These are phyloP conservation scores for Nicotiana sylvestris DNA, from an alignment of 257 asterid species.

Conservation along the genomic window DNA sequence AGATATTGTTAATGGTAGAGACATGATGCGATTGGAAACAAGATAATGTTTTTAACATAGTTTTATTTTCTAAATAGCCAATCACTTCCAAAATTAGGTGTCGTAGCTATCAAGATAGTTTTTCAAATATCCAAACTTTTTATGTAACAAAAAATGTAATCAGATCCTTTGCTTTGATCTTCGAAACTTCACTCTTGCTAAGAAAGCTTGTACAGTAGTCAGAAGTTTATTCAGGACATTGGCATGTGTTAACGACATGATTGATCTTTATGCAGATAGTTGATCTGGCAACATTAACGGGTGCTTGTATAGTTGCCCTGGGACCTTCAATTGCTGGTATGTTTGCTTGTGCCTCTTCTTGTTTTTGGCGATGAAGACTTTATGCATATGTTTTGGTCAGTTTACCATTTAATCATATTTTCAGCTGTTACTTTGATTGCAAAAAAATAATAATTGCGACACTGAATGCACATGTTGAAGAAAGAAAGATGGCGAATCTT, in stretches of 20 bases:
- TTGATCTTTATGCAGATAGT: conserved; percentile 50
- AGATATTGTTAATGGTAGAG: not conserved
- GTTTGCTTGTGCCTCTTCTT: not conserved
- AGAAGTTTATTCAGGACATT: not conserved
- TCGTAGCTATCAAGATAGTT: not conserved
- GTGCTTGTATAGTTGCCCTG: conserved; percentile 87
- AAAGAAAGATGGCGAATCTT: not conserved
- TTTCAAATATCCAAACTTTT: not conserved
- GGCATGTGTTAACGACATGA: conserved; percentile 8
- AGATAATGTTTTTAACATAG: not conserved
- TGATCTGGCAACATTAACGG: conserved; percentile 91
- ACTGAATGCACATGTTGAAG: not conserved
- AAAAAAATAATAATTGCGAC: not conserved
- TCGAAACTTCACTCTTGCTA: not conserved
- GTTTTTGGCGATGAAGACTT: not conserved
- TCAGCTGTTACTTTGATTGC: not conserved
- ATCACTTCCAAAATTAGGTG: not conserved
- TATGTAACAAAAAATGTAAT: not conserved
- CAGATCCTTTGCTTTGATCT: not conserved
- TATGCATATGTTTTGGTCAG: not conserved
- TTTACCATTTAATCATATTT: not conserved
- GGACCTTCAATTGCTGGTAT: conserved; percentile 93
- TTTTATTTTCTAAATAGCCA: not conserved
- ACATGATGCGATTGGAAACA: not conserved
- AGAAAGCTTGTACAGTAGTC: not conserved